Evolutionary conservation across 805 yeast species (phyloP).

Genomic region (Saccharomyces paradoxus): DNA sequence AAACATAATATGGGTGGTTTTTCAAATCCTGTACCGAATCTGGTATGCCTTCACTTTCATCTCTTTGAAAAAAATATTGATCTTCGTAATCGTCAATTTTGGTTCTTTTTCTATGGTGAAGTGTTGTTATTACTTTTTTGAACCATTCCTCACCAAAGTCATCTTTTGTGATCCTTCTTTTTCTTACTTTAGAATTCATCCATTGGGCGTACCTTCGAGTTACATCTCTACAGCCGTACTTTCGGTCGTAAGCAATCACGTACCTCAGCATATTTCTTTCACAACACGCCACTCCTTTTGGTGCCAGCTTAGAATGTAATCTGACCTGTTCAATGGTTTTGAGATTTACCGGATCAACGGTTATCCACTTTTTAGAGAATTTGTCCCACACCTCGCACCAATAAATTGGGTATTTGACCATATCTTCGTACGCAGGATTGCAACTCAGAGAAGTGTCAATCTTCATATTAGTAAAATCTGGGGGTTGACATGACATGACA

Average conservation of each 20-base stretch:
- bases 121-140: slow-evolving; percentile 30
- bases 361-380: slow-evolving; percentile 64
- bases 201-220: slow-evolving; percentile 71
- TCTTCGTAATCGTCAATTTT: slow-evolving; percentile 32
- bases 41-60: slow-evolving; percentile 80
- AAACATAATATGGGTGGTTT: slow-evolving; percentile 77
- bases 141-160: slow-evolving; percentile 57
- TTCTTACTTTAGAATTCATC: slow-evolving; percentile 67
- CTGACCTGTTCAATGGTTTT: slow-evolving; percentile 55
- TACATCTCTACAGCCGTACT: slow-evolving; percentile 65
- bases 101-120: slow-evolving; percentile 23
- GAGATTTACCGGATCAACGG: slow-evolving; percentile 72
- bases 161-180: slow-evolving; percentile 59
- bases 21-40: slow-evolving; percentile 72
- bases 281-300: slow-evolving; percentile 33
- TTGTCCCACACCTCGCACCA: slow-evolving; percentile 96
- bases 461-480: slow-evolving; percentile 56
- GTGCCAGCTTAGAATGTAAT: slow-evolving; percentile 56
- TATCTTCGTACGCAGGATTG: slow-evolving; percentile 4
- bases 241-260: slow-evolving; percentile 66
- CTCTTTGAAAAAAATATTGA: slow-evolving; percentile 35
- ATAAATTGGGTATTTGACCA: slow-evolving; percentile 54
- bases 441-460: not conserved
- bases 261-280: slow-evolving; percentile 52
- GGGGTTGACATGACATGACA: slow-evolving; percentile 80